Conservation (phyloP, 345 rosid species). For the Eucalyptus curtisii region DNA sequence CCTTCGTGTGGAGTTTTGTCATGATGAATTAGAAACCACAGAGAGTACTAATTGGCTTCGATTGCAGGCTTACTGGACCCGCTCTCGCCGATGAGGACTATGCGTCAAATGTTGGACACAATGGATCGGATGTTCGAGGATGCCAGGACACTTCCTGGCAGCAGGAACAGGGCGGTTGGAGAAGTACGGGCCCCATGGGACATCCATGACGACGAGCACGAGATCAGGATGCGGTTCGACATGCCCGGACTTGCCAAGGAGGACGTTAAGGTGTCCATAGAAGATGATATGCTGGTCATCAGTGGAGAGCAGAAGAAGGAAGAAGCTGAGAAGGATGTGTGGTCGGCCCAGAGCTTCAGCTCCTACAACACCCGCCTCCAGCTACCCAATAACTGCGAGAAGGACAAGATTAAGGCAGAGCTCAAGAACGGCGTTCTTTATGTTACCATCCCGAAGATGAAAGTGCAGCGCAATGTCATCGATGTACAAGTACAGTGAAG, state of each 20-base stretch:
- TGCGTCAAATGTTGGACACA: conserved; percentile 72
- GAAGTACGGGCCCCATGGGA: conserved; percentile 72
- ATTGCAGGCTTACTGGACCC: conserved; percentile 51
- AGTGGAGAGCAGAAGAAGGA: conserved; percentile 58
- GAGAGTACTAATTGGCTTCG: not conserved
- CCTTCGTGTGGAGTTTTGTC: not conserved
- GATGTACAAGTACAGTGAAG: conserved; percentile 28
- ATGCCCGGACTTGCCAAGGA: conserved; percentile 80
- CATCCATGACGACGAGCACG: conserved; percentile 61
- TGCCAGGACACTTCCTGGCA: conserved; percentile 17
- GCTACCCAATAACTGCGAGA: conserved; percentile 44
- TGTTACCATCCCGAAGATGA: conserved; percentile 50
- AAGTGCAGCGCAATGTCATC: conserved; percentile 40
- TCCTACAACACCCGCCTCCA: conserved; percentile 48
- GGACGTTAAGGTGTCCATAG: conserved; percentile 57
- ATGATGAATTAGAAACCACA: not conserved
- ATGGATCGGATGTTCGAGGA: conserved; percentile 70
- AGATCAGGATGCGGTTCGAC: conserved; percentile 76
- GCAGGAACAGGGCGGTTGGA: conserved; percentile 11
- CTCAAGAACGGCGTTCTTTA: conserved; percentile 63
- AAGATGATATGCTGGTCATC: conserved; percentile 50
- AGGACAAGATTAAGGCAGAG: conserved; percentile 59
- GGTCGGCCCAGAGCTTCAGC: conserved; percentile 30
- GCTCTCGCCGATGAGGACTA: conserved; percentile 58
- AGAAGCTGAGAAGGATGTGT: conserved; percentile 11